phyloP scores from a whole-genome alignment of 1,284 basidiomycete species.

The Albatrellus sp. region DNA sequence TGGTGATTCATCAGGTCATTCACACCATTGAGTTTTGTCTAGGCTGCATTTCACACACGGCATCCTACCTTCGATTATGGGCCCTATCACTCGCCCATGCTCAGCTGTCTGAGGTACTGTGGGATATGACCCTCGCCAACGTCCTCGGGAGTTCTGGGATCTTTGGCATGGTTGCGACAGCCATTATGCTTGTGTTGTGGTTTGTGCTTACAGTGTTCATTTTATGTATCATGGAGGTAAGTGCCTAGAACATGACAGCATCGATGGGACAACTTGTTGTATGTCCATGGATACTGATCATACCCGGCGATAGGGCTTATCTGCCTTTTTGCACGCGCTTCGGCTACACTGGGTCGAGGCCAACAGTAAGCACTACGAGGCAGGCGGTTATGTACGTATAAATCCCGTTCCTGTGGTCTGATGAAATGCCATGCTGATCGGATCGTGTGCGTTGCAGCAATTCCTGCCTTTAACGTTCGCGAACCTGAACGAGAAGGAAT shows the following conservation, averaged over 20 bases:
- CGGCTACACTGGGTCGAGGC: constrained; percentile 98
- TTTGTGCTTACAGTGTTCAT: constrained; percentile 67
- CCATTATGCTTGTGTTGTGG: constrained; percentile 71
- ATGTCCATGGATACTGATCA: constrained; percentile 4
- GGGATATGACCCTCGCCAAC: constrained; percentile 69
- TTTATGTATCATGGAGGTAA: constrained; percentile 88
- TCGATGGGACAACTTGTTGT: background rate
- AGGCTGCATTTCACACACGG: constrained; percentile 97
- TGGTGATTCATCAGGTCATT: constrained; percentile 94
- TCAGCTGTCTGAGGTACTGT: constrained; percentile 92
- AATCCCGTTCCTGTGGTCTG: constrained; percentile 8
- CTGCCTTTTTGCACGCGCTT: constrained; percentile 91
- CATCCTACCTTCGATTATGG: constrained; percentile 98
- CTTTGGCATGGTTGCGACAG: constrained; percentile 45
- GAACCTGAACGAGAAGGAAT: constrained; percentile 25
- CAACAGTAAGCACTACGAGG: constrained; percentile 94
- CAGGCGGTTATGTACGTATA: constrained; percentile 70
- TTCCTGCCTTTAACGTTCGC: constrained; percentile 61
- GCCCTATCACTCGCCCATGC: constrained; percentile 96
- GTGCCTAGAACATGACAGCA: constrained; percentile 17
- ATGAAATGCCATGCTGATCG: constrained; percentile 4
- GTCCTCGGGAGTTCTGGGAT: constrained; percentile 48
- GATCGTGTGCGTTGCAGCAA: constrained; percentile 26
- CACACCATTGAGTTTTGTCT: constrained; percentile 99
- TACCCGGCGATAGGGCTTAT: constrained; percentile 56